phyloP scores from a whole-genome alignment of 129 eudicot species.

The Lonicera japonica region DNA sequence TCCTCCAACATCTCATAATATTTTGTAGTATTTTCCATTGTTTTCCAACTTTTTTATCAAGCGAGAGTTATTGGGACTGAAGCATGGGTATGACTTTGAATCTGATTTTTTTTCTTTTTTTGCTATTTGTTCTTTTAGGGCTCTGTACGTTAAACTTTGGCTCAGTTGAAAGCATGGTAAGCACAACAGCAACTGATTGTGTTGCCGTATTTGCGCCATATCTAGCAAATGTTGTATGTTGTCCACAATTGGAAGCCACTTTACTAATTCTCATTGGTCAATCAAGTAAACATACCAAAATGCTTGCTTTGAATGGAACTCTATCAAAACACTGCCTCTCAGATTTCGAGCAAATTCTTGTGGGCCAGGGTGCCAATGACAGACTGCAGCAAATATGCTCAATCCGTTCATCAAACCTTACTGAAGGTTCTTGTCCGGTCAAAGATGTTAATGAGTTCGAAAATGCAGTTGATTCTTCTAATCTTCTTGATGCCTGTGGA shows the following conservation, averaged over 20 bases:
- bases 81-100: neutral
- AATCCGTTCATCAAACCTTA: constrained; percentile 56
- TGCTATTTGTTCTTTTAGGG: constrained; percentile 39
- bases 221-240: constrained; percentile 89
- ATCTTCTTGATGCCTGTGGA: constrained; percentile 66
- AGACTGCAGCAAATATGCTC: constrained; percentile 67
- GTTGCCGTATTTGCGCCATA: constrained; percentile 75
- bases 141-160: constrained; percentile 63
- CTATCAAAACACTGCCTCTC: constrained; percentile 67
- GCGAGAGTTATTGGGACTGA: neutral
- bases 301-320: constrained; percentile 66
- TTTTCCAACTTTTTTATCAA: too few species aligned
- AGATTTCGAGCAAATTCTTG: constrained; percentile 69
- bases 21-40: too few species aligned
- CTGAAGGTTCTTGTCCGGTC: constrained; percentile 92
- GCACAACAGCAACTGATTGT: constrained; percentile 73
- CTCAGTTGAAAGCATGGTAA: constrained; percentile 59
- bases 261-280: constrained; percentile 81
- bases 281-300: constrained; percentile 61
- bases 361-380: constrained; percentile 82
- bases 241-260: constrained; percentile 90
- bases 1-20: too few species aligned
- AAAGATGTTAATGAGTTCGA: constrained; percentile 71
- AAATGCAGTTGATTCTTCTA: constrained; percentile 60
- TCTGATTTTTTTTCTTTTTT: neutral